Evolutionary conservation across 352 stramenopile genomes (phyloP), one percentile per base, ranked within the genome.

Genomic region (Globisporangium splendens): DNA sequence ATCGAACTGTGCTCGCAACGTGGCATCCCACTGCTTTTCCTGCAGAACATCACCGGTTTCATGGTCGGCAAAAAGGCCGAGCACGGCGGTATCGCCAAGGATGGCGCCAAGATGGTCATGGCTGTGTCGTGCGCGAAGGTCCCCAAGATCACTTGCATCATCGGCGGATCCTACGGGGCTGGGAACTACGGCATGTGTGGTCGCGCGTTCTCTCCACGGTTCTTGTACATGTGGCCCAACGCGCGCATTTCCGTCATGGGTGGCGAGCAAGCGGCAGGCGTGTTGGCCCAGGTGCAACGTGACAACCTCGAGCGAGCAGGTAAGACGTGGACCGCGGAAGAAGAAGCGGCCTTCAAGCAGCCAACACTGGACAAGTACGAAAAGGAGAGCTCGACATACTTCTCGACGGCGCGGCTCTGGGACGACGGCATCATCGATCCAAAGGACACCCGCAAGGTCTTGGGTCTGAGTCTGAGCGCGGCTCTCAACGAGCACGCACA

Each of bases 31-130:
- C 82, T 99, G 54, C 63, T 99, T 1, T 99, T 99, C 70, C 68
- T 99, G n/a, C 96, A 99, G 74, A 98, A 99, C 63, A 98, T 98
- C 63, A 98, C 95, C 14, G 96, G 96, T 15, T 99, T 99, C 59
- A 98, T 99, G 95, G 95, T 99, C 17, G 96, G 96, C 33, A 97
- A 93, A 65, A 96, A 98, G 60, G 96, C 97, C 50, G 97, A 99
- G 69, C 88, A 98, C 50, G 93, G 97, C 63, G 97, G 97, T 8
- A 99, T 99, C 56, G 95, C 96, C 13, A 99, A 99, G 70, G 86
- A 99, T 69, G 96, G 96, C 44, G 83, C 82, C 39, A 99, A 99
- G 75, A 81, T 99, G 53, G 96, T 99, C 33, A 98, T 86, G 49
- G 96, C 96, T 7, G 96, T 99, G 10, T 89, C 88, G 17, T 97